phyloP scores from a whole-genome alignment of 768 basidiomycete genomes.

The Boletus fagicola region DNA sequence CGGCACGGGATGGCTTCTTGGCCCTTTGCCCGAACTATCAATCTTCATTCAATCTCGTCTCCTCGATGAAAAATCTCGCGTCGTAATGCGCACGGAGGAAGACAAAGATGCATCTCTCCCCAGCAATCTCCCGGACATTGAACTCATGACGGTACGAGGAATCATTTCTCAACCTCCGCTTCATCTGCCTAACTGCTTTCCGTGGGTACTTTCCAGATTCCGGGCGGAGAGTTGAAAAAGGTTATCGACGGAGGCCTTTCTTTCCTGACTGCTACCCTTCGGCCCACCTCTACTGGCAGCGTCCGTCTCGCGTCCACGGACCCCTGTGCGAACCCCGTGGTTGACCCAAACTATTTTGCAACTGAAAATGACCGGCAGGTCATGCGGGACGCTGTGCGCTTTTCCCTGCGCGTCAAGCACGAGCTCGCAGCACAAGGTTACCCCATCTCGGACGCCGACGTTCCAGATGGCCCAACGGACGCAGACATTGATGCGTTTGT shows the following conservation, averaged over 20 bases:
- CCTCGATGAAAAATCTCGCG: not conserved
- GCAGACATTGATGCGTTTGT: not conserved
- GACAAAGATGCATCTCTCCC: not conserved
- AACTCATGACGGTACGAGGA: not conserved
- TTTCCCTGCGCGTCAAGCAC: not conserved
- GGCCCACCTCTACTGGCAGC: not conserved
- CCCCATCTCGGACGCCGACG: not conserved
- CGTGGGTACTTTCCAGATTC: not conserved
- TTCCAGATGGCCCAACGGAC: not conserved
- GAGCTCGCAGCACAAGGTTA: not conserved
- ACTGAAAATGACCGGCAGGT: not conserved
- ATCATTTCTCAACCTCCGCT: too few relatives aligned
- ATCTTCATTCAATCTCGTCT: not conserved
- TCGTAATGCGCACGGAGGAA: not conserved
- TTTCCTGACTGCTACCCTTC: not conserved
- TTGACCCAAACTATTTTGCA: not conserved
- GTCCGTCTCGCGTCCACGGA: not conserved
- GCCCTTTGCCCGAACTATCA: not conserved
- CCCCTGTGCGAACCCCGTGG: not conserved
- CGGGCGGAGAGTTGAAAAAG: not conserved
- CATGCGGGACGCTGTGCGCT: not conserved
- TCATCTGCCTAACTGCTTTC: not conserved
- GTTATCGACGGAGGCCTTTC: not conserved
- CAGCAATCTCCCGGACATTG: not conserved
- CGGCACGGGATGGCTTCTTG: not conserved